Conservation (phyloP, 2,329 filamentous ascomycete genomes). For the Ascochyta viciae-villosae region DNA sequence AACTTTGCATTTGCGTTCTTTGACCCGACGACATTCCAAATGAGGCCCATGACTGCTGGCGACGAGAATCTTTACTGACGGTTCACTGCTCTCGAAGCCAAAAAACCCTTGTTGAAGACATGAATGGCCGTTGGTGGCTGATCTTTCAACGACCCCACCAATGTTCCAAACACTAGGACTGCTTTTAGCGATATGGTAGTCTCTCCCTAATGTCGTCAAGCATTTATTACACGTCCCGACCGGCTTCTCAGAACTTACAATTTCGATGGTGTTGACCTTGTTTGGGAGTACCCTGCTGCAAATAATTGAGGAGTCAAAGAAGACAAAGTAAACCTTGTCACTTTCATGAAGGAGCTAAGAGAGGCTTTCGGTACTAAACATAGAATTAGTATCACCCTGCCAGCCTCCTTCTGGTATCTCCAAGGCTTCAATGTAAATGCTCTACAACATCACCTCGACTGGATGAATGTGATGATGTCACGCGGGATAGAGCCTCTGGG, state of each 20-base stretch:
- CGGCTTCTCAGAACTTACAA: constrained; percentile 50
- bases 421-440: constrained; percentile 30
- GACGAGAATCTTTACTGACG: not conserved
- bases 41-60: not conserved
- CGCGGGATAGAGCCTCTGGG: too few relatives aligned
- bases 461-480: constrained; percentile 57
- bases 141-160: constrained; percentile 49
- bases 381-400: not conserved
- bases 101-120: constrained; percentile 29
- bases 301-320: not conserved
- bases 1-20: constrained; percentile 20
- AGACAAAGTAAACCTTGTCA: not conserved
- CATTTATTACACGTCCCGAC: constrained; percentile 46
- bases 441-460: constrained; percentile 40
- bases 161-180: constrained; percentile 34
- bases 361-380: not conserved
- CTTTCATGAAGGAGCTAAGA: not conserved
- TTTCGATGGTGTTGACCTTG: constrained; percentile 55
- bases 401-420: constrained; percentile 26
- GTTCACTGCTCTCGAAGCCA: constrained; percentile 36
- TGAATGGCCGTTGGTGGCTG: constrained; percentile 52
- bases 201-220: constrained; percentile 17
- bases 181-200: constrained; percentile 40
- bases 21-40: constrained; percentile 13
- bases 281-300: constrained; percentile 41